Evolutionary conservation across 495 filamentous ascomycete species (phyloP).

Genomic region (Bryoglossum gracile): DNA sequence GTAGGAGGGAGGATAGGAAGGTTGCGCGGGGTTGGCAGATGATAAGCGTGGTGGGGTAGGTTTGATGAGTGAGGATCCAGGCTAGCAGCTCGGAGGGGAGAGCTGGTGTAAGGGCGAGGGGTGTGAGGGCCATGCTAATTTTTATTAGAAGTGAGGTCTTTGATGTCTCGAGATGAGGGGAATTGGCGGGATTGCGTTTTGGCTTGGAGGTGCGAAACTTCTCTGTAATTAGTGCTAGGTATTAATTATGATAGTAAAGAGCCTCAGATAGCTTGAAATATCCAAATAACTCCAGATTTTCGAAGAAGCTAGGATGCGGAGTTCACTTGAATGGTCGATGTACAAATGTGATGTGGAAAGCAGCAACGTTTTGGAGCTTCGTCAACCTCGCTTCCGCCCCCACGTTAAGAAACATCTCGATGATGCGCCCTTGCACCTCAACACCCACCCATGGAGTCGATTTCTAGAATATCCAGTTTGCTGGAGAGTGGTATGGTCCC

Average conservation of each 20-base stretch:
- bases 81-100: conserved; percentile 54
- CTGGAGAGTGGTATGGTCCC: conserved; percentile 73
- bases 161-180: not conserved
- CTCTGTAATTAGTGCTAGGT: not conserved
- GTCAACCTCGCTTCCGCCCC: conserved; percentile 12
- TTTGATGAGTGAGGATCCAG: conserved; percentile 51
- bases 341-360: too few relatives aligned
- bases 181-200: not conserved
- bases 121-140: conserved; percentile 14
- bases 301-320: too few relatives aligned
- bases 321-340: too few relatives aligned
- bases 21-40: conserved; percentile 59
- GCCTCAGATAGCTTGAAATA: too few relatives aligned
- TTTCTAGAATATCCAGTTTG: conserved; percentile 84
- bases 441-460: conserved; percentile 71
- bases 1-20: conserved; percentile 47
- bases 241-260: too few relatives aligned
- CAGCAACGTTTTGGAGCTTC: not conserved
- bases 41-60: conserved; percentile 52
- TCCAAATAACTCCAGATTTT: too few relatives aligned
- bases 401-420: conserved; percentile 9
- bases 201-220: not conserved
- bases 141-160: too few relatives aligned
- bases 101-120: conserved; percentile 37
- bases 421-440: conserved; percentile 16